Conservation (phyloP, 352 stramenopile genomes). For the Phytophthora sp. region DNA sequence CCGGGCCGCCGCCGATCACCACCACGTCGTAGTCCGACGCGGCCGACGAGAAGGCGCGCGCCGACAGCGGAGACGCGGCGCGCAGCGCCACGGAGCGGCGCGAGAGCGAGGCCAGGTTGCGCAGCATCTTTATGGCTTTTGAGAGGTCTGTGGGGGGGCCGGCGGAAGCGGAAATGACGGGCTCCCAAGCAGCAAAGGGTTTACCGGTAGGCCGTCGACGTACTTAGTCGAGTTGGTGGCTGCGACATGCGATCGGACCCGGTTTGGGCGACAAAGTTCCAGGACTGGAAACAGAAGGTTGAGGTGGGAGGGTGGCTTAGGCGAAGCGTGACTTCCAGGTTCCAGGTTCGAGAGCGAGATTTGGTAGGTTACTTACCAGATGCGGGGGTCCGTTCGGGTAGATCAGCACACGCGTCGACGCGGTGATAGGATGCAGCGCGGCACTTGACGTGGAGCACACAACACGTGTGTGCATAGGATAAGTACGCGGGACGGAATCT, state of each 20-base stretch:
- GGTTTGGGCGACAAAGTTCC: too few relatives aligned
- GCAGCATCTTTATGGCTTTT: slow-evolving; percentile 21
- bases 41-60: slow-evolving; percentile 57
- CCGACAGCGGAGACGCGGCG: slow-evolving; percentile 35
- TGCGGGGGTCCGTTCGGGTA: too few relatives aligned
- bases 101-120: slow-evolving; percentile 27
- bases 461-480: slow-evolving; percentile 1
- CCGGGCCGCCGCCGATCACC: slow-evolving; percentile 95
- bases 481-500: slow-evolving; percentile 11
- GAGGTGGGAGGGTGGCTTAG: too few relatives aligned
- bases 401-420: slow-evolving; percentile 13
- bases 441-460: slow-evolving; percentile 9
- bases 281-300: too few relatives aligned
- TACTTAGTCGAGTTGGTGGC: slow-evolving; percentile 7
- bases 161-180: slow-evolving; percentile 21
- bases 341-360: too few relatives aligned
- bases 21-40: slow-evolving; percentile 82
- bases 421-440: slow-evolving; percentile 29
- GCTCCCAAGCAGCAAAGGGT: slow-evolving; percentile 1
- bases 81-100: slow-evolving; percentile 45
- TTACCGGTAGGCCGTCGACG: neutral
- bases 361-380: too few relatives aligned
- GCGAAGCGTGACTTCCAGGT: too few relatives aligned
- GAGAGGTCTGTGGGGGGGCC: neutral
- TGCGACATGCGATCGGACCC: neutral